Evolutionary conservation across 495 filamentous ascomycete species (phyloP), one percentile per base, ranked within the genome.

Genomic region (Baudoinia panamericana): DNA sequence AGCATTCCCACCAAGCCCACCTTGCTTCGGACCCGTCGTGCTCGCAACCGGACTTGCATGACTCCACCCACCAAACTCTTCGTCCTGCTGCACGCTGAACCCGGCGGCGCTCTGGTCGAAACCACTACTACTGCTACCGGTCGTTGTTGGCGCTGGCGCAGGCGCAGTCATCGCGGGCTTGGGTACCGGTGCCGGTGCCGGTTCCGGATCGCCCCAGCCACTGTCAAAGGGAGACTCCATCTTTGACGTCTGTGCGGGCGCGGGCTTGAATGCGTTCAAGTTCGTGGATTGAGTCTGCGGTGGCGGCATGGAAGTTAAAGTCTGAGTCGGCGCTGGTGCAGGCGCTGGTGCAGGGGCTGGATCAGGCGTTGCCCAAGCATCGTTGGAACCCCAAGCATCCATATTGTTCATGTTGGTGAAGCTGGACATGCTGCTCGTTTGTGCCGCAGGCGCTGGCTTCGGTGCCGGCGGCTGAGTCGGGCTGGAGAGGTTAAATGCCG

Each of bases 41-140:
- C 68, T 66, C 19, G 61, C 57, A 40, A 43, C 50, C 19, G 62
- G 56, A 21, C 69, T 67, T 32, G 78, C 75, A 61, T 80, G 85
- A 30, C 78, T 80, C 86, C 86, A 95, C 17, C 85, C 85, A 12
- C 86, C 86, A 63, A 93, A 95, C 51, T 95, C 86, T 60, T 95
- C 86, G 56, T 95, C 86, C 43, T 50, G 47, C 33, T 50, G 47
- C 30, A 46, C 48, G 19, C 30, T 38, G 21, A 51, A 41, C 1
- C 43, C 43, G 73, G 75, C 21, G 73, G 70, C 2, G 90, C 78
- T 27, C 26, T 43, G 41, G 16, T 23, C 41, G 10, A 35, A 35
- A 2, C 30, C 30, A 19, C 7, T 27, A 10, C 16, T 33, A 2
- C 16, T 3, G 19, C 17, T 33, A 5, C 19, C 26, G 8, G 28